These are phyloP conservation scores for Borovskyia barvae DNA, from an alignment of 208 protist genomes.

Conservation along the genomic window DNA sequence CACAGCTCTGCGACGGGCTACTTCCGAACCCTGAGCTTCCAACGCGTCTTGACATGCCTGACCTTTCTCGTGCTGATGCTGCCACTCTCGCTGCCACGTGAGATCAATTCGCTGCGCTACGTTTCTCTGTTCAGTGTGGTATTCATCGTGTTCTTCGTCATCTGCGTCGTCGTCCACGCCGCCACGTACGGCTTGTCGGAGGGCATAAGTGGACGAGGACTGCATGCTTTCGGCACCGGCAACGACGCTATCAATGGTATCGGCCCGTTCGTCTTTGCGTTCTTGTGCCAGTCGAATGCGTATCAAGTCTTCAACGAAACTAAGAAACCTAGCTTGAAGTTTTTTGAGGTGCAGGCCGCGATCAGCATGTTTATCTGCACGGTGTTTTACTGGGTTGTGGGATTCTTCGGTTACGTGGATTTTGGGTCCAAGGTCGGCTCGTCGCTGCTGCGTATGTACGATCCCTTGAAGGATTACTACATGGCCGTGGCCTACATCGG, in stretches of 20 bases:
- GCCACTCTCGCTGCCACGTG: slow-evolving; percentile 61
- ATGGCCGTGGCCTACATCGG: slow-evolving; percentile 71
- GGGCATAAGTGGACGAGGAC: slow-evolving; percentile 19
- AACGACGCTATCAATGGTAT: slow-evolving; percentile 42
- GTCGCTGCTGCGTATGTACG: slow-evolving; percentile 65
- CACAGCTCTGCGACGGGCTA: slow-evolving; percentile 33
- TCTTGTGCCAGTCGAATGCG: slow-evolving; percentile 65
- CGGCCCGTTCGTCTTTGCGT: slow-evolving; percentile 64
- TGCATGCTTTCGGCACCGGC: slow-evolving; percentile 32
- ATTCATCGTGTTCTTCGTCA: slow-evolving; percentile 72
- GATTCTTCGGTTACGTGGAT: slow-evolving; percentile 75
- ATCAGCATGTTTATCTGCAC: slow-evolving; percentile 67
- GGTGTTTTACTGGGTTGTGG: slow-evolving; percentile 65
- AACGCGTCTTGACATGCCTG: slow-evolving; percentile 38
- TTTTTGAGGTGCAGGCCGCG: slow-evolving; percentile 43
- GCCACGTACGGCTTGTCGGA: slow-evolving; percentile 21
- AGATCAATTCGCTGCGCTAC: slow-evolving; percentile 80
- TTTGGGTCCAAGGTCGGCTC: slow-evolving; percentile 40
- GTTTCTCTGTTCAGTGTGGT: slow-evolving; percentile 58
- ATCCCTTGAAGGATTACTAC: slow-evolving; percentile 44
- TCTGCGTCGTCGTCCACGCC: slow-evolving; percentile 60
- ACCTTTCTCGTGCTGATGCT: slow-evolving; percentile 69
- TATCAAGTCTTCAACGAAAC: slow-evolving; percentile 66
- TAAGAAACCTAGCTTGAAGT: slow-evolving; percentile 27
- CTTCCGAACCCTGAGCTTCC: slow-evolving; percentile 25